Evolutionary conservation across 129 eudicot genomes (phyloP), one percentile per base, ranked within the genome.

Genomic region (Tanacetum coccineum): DNA sequence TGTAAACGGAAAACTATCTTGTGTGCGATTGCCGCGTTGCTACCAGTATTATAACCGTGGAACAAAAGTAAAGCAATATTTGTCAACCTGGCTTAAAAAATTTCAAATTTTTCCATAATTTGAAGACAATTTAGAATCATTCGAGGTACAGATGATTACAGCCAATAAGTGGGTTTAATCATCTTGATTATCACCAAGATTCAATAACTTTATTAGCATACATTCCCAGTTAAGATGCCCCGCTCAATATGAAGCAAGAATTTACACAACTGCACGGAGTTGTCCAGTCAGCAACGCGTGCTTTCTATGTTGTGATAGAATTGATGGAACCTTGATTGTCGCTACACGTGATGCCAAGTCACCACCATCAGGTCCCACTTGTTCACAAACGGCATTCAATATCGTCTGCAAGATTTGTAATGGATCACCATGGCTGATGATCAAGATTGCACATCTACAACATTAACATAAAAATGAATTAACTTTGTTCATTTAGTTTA

Each of bases 361-460:
- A 49, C 50, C 75, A 61, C 73, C 55, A 19, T 4, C 49, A 6
- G 88, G 51, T 28, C 62, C 84, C 54, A 13, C 67, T 22, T 79
- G 62, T 44, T 82, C 70, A 51, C 76, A 76, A 25, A 84, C 88
- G 26, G 96, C 96, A 72, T 68, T 76, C 9, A 93, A 62, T 45
- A 89, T 59, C 46, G 96, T 88, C 76, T 93, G 98, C 76, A 93
- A 45, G 59, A 93, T 88, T 76, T 93, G 99, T 59, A 93, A 83
- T 1, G 99, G 99, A 79, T 93, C 96, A 53, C 98, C 98, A 76
- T 93, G 96, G 86, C 95, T 84, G 30, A 93, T 95, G 14, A 93
- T 61, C 86, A 93, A 82, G 66, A 93, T 77, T 30, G 90, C 74
- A 67, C 92, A 86, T 67, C 96, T 88, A 81, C 80, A 82, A 62